phyloP scores from a whole-genome alignment of 805 yeast genomes.

The Helenozyma baotianmanensis region DNA sequence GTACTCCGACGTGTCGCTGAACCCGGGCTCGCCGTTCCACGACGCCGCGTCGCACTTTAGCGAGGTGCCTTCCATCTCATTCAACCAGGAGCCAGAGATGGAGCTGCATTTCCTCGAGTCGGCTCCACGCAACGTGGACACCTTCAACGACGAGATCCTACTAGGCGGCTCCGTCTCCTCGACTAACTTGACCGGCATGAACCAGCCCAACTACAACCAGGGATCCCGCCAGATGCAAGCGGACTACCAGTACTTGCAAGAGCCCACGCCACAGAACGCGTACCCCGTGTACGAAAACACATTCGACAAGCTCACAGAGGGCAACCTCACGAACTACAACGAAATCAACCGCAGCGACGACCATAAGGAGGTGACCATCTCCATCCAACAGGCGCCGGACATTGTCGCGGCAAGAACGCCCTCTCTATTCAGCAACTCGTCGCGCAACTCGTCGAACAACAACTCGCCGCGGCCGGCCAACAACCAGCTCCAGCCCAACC shows the following conservation, averaged over 20 bases:
- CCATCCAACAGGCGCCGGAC: slow-evolving; percentile 22
- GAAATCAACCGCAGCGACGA: slow-evolving; percentile 7
- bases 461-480: slow-evolving; percentile 28
- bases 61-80: slow-evolving; percentile 1
- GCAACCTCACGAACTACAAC: slow-evolving; percentile 14
- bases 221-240: slow-evolving; percentile 1
- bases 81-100: slow-evolving; percentile 1
- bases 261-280: background rate
- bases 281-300: background rate
- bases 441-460: slow-evolving; percentile 26
- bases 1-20: slow-evolving; percentile 34
- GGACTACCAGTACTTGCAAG: slow-evolving; percentile 4
- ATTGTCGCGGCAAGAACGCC: slow-evolving; percentile 44
- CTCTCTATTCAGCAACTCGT: slow-evolving; percentile 51
- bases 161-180: slow-evolving; percentile 37
- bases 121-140: slow-evolving; percentile 5
- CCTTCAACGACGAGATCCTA: slow-evolving; percentile 32
- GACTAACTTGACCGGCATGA: slow-evolving; percentile 23
- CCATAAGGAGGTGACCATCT: slow-evolving; percentile 12
- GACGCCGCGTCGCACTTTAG: slow-evolving; percentile 34
- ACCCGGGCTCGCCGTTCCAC: slow-evolving; percentile 33
- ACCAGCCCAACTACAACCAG: background rate
- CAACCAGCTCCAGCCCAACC: slow-evolving; percentile 7
- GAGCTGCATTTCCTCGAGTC: slow-evolving; percentile 4
- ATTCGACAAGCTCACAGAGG: slow-evolving; percentile 13